Evolutionary conservation across 257 asterid species (phyloP).

Genomic region (Dorcoceras hygrometricum): DNA sequence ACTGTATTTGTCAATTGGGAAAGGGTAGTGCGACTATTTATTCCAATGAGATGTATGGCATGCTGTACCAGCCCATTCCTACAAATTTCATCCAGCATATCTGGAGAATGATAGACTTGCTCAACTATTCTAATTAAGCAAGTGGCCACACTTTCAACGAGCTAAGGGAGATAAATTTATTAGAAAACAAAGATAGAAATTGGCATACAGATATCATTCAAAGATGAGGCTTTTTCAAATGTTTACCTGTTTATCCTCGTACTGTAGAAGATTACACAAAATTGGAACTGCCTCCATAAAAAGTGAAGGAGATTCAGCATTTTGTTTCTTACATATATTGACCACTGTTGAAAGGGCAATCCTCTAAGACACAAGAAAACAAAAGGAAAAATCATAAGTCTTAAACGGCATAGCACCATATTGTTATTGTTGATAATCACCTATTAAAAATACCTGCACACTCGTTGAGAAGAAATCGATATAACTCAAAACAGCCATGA

Average conservation of each 20-base stretch:
- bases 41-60: constrained; percentile 61
- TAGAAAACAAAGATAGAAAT: constrained; percentile 17
- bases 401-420: constrained; percentile 15
- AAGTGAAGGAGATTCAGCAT: constrained; percentile 61
- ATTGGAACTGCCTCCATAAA: constrained; percentile 92
- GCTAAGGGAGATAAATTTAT: constrained; percentile 38
- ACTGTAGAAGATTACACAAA: constrained; percentile 87
- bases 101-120: constrained; percentile 50
- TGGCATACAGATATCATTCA: background rate
- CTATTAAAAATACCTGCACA: constrained; percentile 67
- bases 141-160: constrained; percentile 85
- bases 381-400: constrained; percentile 25
- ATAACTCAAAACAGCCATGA: constrained; percentile 78
- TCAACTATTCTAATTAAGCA: constrained; percentile 86
- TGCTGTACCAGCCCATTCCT: constrained; percentile 76
- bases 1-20: constrained; percentile 64
- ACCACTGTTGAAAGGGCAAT: constrained; percentile 87
- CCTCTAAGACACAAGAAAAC: constrained; percentile 49
- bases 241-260: constrained; percentile 86
- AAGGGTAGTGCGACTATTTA: constrained; percentile 68
- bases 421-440: constrained; percentile 24
- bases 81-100: constrained; percentile 80
- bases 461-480: constrained; percentile 93
- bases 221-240: constrained; percentile 15
- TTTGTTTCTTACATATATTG: constrained; percentile 76